These are phyloP conservation scores for Pseudogymnoascus sp. DNA, from an alignment of 2,329 filamentous ascomycete species.

Conservation along the genomic window DNA sequence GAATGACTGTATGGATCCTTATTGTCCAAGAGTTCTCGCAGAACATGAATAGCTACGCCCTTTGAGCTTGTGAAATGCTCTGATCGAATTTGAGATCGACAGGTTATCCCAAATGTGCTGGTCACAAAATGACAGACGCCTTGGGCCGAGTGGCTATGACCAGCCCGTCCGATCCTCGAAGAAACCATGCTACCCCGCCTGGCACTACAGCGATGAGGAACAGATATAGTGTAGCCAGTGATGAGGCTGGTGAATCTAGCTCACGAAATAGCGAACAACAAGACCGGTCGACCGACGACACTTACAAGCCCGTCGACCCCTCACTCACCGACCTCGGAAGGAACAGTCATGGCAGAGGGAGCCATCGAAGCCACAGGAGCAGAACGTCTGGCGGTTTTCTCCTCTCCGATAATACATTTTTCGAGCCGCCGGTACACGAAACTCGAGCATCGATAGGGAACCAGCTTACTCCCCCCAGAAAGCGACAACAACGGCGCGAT, in stretches of 20 bases:
- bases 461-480: slow-evolving; percentile 14
- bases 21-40: neutral
- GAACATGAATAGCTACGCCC: neutral
- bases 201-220: neutral
- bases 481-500: slow-evolving; percentile 20
- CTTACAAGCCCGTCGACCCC: neutral
- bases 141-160: slow-evolving; percentile 5
- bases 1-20: neutral
- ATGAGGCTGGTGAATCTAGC: slow-evolving; percentile 1
- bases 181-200: slow-evolving; percentile 1
- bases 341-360: slow-evolving; percentile 21
- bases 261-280: slow-evolving; percentile 1
- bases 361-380: slow-evolving; percentile 24
- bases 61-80: neutral
- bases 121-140: slow-evolving; percentile 1
- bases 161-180: slow-evolving; percentile 7
- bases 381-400: slow-evolving; percentile 27
- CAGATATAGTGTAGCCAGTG: neutral
- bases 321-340: neutral
- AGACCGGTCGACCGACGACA: neutral
- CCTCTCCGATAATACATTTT: slow-evolving; percentile 21
- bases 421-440: slow-evolving; percentile 17
- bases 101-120: neutral
- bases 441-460: neutral
- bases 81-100: neutral